phyloP scores from a whole-genome alignment of 2,329 filamentous ascomycete species.

The Exserohilum rostratum region DNA sequence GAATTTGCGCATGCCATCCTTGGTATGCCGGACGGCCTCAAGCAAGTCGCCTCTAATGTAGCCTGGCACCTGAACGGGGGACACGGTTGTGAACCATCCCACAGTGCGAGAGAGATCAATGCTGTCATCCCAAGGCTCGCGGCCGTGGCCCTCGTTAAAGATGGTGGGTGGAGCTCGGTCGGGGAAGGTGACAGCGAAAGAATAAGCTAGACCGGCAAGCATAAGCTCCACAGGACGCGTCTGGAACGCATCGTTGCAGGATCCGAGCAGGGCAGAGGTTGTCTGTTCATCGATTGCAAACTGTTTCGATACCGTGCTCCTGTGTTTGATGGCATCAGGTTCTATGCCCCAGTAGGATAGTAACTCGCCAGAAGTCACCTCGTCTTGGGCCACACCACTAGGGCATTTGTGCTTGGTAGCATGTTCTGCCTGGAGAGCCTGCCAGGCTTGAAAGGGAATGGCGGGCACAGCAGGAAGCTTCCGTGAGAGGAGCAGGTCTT shows the following conservation, averaged over 20 bases:
- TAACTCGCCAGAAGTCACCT: no score
- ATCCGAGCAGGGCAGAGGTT: background rate
- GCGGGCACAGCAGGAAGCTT: background rate
- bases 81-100: background rate
- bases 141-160: background rate
- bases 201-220: background rate
- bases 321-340: background rate
- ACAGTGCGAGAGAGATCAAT: background rate
- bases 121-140: background rate
- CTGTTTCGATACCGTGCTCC: no score
- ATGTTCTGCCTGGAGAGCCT: background rate
- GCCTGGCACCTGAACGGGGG: no score
- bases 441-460: background rate
- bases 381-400: background rate
- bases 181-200: background rate
- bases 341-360: background rate
- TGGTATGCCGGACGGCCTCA: slow-evolving; percentile 36
- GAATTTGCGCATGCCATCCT: slow-evolving; percentile 55
- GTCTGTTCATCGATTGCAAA: background rate
- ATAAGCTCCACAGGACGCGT: background rate
- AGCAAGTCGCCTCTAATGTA: no score
- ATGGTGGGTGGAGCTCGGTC: background rate
- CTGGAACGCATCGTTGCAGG: background rate
- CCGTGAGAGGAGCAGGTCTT: background rate
- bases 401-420: background rate